Evolutionary conservation across 2,329 filamentous ascomycete species (phyloP), one percentile per base, ranked within the genome.

Genomic region (Nothophoma quercina): DNA sequence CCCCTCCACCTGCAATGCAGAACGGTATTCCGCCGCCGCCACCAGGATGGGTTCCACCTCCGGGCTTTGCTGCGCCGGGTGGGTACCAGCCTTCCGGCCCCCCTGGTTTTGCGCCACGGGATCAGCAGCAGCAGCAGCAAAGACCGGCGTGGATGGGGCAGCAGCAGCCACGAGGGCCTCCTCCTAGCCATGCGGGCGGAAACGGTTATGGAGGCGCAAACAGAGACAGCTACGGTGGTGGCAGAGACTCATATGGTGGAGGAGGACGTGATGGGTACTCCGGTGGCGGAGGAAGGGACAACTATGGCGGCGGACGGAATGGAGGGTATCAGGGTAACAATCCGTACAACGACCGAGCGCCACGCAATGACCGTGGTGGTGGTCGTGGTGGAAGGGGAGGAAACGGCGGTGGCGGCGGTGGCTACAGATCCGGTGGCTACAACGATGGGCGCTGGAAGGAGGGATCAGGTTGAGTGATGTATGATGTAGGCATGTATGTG

Each of bases 1-100:
- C 60, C 7, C 55, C 59, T 7, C 50, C 60, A 23, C 72, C 73
- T n/a, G n/a, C n/a, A n/a, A n/a, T n/a, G 4, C 69, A 66, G 5
- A 70, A 68, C 34, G 66, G 59, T 26, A 25, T 66, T 2, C 65
- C 64, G n/a, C 64, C 63, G 5, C 63, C 69, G 10, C 65, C 69
- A 1, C 61, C 68, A 2, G 67, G 69, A 7, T 71, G 68, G 68
- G 64, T 67, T 3, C 64, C 64, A 1, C 69, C 70, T 8, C 58
- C 59, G 2, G 58, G 57, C 6, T 47, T 48, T 23, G 60, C 30
- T 8, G 60, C 55, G 5, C 50, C 50, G 3, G 32, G 30, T 4
- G 49, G 29, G 0, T 47, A 39, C 12, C 47, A n/a, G n/a, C n/a
- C 56, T 33, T 54, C 63, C n/a, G 58, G 56, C 3, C 33, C 52